Conservation (phyloP, 106 monocot species). For the Acorus calamus region DNA sequence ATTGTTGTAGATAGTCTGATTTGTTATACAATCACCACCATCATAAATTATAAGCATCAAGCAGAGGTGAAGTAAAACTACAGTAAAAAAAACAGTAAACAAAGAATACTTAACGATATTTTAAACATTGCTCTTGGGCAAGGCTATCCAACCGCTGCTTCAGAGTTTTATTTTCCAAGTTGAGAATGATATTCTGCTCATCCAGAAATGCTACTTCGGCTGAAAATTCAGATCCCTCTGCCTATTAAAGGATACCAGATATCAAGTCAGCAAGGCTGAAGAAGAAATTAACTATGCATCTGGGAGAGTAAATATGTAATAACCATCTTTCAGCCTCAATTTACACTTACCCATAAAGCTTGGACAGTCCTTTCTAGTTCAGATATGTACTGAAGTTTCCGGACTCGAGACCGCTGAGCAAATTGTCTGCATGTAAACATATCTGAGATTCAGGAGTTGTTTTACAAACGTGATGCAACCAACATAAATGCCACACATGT, state of each 20-base stretch:
- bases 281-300: background rate
- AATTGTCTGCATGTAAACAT: slow-evolving; percentile 46
- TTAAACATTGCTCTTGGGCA: slow-evolving; percentile 66
- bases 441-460: no score
- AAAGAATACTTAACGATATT: slow-evolving; percentile 39
- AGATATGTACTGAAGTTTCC: slow-evolving; percentile 94
- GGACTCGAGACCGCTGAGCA: slow-evolving; percentile 80
- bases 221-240: slow-evolving; percentile 57
- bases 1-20: no score
- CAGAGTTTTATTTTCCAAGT: slow-evolving; percentile 76
- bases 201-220: slow-evolving; percentile 70
- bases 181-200: slow-evolving; percentile 68
- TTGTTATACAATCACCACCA: no score
- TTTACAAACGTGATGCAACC: no score
- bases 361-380: slow-evolving; percentile 88
- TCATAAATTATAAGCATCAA: background rate
- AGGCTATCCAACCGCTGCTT: slow-evolving; percentile 67
- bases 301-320: no score
- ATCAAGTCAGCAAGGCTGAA: background rate
- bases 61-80: background rate
- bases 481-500: no score
- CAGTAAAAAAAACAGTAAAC: background rate
- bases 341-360: slow-evolving; percentile 52
- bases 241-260: slow-evolving; percentile 18
- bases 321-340: background rate